Evolutionary conservation across 2,329 filamentous ascomycete species (phyloP).

Genomic region (Hymenotorrendiella dingleyae): DNA sequence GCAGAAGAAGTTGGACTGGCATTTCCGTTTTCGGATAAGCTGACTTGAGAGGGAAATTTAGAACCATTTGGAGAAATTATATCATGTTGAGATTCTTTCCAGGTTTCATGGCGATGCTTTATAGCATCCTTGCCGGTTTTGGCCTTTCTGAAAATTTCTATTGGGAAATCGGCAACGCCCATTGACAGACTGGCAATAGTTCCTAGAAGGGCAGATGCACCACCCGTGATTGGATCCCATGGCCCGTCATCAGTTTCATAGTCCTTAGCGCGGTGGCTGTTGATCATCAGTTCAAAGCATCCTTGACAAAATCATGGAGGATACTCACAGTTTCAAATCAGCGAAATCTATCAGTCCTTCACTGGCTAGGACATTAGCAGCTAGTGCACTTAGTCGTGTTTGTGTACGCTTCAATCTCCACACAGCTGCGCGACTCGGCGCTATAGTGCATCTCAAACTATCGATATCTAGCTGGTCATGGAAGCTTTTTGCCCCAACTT

Average conservation of each 20-base stretch:
- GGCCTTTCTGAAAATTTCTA: slow-evolving; percentile 45
- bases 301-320: not conserved
- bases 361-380: slow-evolving; percentile 62
- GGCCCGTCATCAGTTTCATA: slow-evolving; percentile 76
- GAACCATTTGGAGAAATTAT: slow-evolving; percentile 8
- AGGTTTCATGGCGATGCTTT: slow-evolving; percentile 9
- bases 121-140: slow-evolving; percentile 19
- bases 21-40: slow-evolving; percentile 10
- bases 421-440: slow-evolving; percentile 62
- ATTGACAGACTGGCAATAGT: slow-evolving; percentile 78
- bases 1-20: not conserved
- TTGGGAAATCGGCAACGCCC: slow-evolving; percentile 70
- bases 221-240: slow-evolving; percentile 72
- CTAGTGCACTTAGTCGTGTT: slow-evolving; percentile 64
- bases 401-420: slow-evolving; percentile 69
- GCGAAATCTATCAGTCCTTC: slow-evolving; percentile 59
- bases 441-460: slow-evolving; percentile 62
- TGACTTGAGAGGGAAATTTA: slow-evolving; percentile 11
- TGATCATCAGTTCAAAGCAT: slow-evolving; percentile 2
- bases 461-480: slow-evolving; percentile 64
- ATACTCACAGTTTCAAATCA: slow-evolving; percentile 64
- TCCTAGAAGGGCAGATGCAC: slow-evolving; percentile 70
- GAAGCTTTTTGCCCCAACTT: slow-evolving; percentile 61
- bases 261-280: slow-evolving; percentile 50
- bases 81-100: slow-evolving; percentile 8